A percentile compares a stretch with the other conserved stretches of the same genome.
phyloP scores from a whole-genome alignment of 176 grass and related monocot genomes.

The Eragrostis nindensis region DNA sequence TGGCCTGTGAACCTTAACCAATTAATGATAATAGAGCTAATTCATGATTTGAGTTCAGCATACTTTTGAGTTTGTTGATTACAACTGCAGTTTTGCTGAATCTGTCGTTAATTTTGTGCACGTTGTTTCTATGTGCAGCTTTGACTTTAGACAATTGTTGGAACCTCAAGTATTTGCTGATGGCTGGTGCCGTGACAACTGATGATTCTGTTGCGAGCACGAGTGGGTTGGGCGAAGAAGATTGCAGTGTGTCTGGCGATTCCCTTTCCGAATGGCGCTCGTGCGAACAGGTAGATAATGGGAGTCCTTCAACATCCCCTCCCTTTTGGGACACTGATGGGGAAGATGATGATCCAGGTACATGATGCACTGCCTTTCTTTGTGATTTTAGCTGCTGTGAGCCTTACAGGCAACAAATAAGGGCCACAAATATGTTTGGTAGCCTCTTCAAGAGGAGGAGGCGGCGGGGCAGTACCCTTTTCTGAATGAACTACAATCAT shows the following conservation, averaged over 20 bases:
- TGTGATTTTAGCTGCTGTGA: constrained; percentile 1
- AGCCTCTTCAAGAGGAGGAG: not conserved
- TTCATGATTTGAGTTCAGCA: not conserved
- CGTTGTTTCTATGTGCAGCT: constrained; percentile 43
- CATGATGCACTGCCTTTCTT: not conserved
- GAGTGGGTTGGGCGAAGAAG: constrained; percentile 34
- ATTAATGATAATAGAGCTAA: not conserved
- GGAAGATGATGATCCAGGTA: constrained; percentile 71
- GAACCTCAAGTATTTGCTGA: constrained; percentile 39
- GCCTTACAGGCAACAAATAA: not conserved
- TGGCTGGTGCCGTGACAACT: constrained; percentile 47
- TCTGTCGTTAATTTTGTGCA: not conserved
- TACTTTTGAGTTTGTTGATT: constrained; percentile 27
- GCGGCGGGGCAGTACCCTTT: not conserved
- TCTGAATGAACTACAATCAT: constrained; percentile 8
- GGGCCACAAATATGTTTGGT: not conserved
- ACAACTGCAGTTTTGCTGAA: not conserved
- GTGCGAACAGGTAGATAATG: constrained; percentile 69
- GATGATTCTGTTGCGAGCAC: constrained; percentile 60
- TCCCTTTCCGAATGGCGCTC: constrained; percentile 59
- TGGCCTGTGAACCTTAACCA: too few species aligned
- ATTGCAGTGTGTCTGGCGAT: constrained; percentile 43
- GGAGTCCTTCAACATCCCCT: constrained; percentile 74
- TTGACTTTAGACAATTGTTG: constrained; percentile 13
- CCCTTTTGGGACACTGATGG: constrained; percentile 69